Evolutionary conservation across 177 flowering plant genomes (phyloP).

Genomic region (Vitis hybrid): DNA sequence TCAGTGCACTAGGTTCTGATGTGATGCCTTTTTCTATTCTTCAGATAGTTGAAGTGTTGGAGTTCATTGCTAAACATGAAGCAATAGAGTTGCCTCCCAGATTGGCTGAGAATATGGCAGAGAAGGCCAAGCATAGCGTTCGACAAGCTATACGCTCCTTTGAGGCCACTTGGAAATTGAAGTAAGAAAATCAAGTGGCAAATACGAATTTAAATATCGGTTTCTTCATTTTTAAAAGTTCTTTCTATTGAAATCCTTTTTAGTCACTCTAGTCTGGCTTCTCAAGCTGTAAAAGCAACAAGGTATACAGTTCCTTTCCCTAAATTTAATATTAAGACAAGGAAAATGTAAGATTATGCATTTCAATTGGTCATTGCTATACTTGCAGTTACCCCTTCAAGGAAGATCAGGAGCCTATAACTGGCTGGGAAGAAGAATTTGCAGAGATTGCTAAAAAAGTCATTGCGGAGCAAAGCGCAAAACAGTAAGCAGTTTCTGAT

Average conservation of each 20-base stretch:
- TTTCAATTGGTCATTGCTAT: no score
- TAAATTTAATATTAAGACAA: no score
- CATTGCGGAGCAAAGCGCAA: neutral
- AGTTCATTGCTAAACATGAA: constrained; percentile 54
- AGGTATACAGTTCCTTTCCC: no score
- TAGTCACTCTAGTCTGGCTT: no score
- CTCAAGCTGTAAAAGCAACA: no score
- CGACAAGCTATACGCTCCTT: constrained; percentile 82
- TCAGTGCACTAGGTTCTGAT: neutral
- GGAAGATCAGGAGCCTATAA: neutral
- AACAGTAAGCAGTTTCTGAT: neutral
- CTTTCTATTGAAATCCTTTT: no score
- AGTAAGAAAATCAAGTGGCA: constrained; percentile 20
- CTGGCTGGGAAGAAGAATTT: constrained; percentile 9
- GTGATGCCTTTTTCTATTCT: neutral
- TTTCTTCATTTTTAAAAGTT: no score
- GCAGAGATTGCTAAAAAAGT: constrained; percentile 2
- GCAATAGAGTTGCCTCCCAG: constrained; percentile 41
- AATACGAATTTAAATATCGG: neutral
- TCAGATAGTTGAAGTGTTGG: constrained; percentile 61
- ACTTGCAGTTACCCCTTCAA: constrained; percentile 4
- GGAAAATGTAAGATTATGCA: no score
- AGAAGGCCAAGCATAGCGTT: constrained; percentile 53
- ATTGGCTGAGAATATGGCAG: constrained; percentile 54
- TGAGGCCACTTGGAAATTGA: constrained; percentile 56